phyloP scores from a whole-genome alignment of 495 filamentous ascomycete species.

The Aspergillus conjunctus region DNA sequence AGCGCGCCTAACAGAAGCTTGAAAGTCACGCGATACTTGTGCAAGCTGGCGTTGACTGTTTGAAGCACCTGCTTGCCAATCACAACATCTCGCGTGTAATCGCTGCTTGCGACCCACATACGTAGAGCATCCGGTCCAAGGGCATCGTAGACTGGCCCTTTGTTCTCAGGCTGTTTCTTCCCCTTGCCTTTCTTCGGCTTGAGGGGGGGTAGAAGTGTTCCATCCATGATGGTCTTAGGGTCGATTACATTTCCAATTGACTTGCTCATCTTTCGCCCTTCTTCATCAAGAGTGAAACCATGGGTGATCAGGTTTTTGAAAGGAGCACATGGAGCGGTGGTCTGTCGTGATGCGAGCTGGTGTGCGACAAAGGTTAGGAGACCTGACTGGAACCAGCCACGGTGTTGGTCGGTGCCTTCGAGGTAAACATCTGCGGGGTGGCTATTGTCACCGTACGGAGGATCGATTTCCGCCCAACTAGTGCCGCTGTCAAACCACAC shows the following conservation, averaged over 20 bases:
- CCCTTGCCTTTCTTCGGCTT: conserved; percentile 57
- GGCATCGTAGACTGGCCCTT: conserved; percentile 53
- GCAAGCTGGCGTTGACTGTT: conserved; percentile 68
- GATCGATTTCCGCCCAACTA: conserved; percentile 73
- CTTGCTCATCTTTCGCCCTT: conserved; percentile 98
- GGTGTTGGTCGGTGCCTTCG: conserved; percentile 93
- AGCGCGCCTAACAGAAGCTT: conserved; percentile 87
- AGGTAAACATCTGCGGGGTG: conserved; percentile 83
- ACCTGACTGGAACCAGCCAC: conserved; percentile 99
- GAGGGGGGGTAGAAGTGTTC: conserved; percentile 64
- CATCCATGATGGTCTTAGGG: conserved; percentile 81
- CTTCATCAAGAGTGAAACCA: conserved; percentile 86
- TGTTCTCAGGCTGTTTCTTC: conserved; percentile 50
- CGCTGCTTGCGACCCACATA: conserved; percentile 86
- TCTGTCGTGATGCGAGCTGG: conserved; percentile 48
- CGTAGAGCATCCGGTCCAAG: conserved; percentile 84
- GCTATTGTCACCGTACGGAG: conserved; percentile 46
- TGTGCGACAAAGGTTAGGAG: conserved; percentile 81
- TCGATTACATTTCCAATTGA: conserved; percentile 88
- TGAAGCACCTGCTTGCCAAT: conserved; percentile 75
- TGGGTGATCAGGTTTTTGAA: conserved; percentile 90
- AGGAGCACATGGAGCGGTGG: conserved; percentile 54
- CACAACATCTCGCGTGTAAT: conserved; percentile 85
- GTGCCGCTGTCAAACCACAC: conserved; percentile 99
- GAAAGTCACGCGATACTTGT: conserved; percentile 84